Conservation (phyloP, 441 rosid genomes). For the Francoa sonchifolia region DNA sequence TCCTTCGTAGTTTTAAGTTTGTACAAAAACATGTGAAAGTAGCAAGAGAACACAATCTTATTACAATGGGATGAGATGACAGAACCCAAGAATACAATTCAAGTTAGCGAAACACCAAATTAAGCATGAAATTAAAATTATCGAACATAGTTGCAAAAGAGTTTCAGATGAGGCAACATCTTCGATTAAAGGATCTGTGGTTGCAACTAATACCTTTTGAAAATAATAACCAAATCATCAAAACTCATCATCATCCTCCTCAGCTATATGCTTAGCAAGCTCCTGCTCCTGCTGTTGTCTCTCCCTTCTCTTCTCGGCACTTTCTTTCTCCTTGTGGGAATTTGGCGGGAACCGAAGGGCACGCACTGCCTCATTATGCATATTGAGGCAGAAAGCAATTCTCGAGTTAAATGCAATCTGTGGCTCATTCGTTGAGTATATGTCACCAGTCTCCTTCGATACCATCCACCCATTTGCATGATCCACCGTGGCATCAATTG, state of each 20-base stretch:
- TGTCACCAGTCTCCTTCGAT: conserved; percentile 15
- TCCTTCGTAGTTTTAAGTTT: too few species aligned
- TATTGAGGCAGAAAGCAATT: conserved; percentile 16
- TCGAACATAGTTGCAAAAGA: too few species aligned
- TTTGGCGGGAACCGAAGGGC: conserved; percentile 21
- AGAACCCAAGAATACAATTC: too few species aligned
- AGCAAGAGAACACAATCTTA: too few species aligned
- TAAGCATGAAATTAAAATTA: too few species aligned
- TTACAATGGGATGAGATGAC: too few species aligned
- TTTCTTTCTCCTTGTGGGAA: conserved; percentile 22
- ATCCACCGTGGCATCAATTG: conserved; percentile 16
- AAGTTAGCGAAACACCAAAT: too few species aligned
- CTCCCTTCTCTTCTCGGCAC: conserved; percentile 23
- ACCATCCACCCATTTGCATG: conserved; percentile 15
- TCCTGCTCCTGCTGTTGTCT: conserved; percentile 26
- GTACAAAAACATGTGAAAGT: too few species aligned
- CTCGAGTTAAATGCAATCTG: conserved; percentile 20
- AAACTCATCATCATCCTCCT: conserved; percentile 22
- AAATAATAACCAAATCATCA: too few species aligned
- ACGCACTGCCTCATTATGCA: conserved; percentile 19
- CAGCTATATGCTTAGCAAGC: conserved; percentile 21
- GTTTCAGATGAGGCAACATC: too few species aligned
- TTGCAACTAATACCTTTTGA: too few species aligned
- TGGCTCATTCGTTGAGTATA: conserved; percentile 16
- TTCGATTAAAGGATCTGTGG: too few species aligned